Conservation (phyloP, 2,329 filamentous ascomycete genomes). For the Nemania bipapillata region DNA sequence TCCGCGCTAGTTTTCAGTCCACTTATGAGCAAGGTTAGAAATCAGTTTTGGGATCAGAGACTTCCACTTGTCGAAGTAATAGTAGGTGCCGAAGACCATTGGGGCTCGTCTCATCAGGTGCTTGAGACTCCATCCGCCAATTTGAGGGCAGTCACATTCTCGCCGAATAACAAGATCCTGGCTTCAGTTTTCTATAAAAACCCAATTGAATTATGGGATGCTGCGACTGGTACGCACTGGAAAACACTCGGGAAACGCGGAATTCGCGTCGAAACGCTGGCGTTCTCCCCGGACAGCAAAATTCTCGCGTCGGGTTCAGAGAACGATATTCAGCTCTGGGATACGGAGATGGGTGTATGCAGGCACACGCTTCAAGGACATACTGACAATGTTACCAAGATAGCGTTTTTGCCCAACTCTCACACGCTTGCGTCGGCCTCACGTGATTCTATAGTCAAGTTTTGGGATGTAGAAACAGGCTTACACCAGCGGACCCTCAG, state of each 20-base stretch:
- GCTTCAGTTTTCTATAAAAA: not conserved
- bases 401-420: slow-evolving; percentile 1
- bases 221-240: not conserved
- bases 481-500: not conserved
- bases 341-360: not conserved
- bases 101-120: not conserved
- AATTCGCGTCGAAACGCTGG: not conserved
- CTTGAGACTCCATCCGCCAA: not conserved
- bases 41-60: slow-evolving; percentile 4
- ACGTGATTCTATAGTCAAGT: not conserved
- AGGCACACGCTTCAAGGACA: not conserved
- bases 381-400: not conserved
- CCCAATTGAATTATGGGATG: not conserved
- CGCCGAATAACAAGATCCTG: slow-evolving; percentile 4
- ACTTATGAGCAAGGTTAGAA: not conserved
- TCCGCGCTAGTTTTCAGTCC: slow-evolving; percentile 16
- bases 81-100: not conserved
- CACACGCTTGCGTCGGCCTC: not conserved
- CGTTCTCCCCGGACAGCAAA: not conserved
- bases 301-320: not conserved
- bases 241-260: not conserved
- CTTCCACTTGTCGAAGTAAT: not conserved
- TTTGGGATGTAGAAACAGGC: slow-evolving; percentile 1
- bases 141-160: not conserved
- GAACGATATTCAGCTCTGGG: not conserved